Percentiles rank a stretch among this genome's conserved stretches.
Conservation (phyloP, 331 rosid species). For the Malus hybrid region DNA sequence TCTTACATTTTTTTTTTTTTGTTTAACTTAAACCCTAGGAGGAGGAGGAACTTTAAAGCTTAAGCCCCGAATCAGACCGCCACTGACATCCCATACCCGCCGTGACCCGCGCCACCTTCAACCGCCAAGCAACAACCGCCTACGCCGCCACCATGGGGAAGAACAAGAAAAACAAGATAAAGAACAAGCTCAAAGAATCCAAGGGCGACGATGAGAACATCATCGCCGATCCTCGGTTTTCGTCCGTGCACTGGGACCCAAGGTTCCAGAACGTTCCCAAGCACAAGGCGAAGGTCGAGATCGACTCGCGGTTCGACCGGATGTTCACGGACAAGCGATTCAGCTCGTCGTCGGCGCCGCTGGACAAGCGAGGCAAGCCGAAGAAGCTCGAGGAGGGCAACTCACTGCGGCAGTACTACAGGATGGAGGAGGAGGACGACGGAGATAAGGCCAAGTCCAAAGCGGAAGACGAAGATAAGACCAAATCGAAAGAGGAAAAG, state of each 20-base stretch:
- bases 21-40: background rate
- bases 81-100: background rate
- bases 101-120: background rate
- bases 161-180: slow-evolving; percentile 13
- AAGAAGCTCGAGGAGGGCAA: slow-evolving; percentile 18
- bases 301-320: slow-evolving; percentile 68
- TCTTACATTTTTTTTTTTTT: background rate
- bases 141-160: slow-evolving; percentile 20
- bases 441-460: slow-evolving; percentile 11
- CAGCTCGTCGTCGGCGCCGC: slow-evolving; percentile 50
- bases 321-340: slow-evolving; percentile 59
- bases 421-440: slow-evolving; percentile 34
- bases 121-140: background rate
- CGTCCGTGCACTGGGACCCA: slow-evolving; percentile 68
- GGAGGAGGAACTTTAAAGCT: too few relatives aligned
- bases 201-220: slow-evolving; percentile 9
- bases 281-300: slow-evolving; percentile 51
- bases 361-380: slow-evolving; percentile 75
- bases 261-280: slow-evolving; percentile 65
- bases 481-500: background rate
- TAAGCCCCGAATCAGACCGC: background rate
- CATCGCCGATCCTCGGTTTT: slow-evolving; percentile 59
- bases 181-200: background rate
- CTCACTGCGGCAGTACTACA: slow-evolving; percentile 50
- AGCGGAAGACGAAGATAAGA: background rate